Percentiles rank a stretch among this genome's conserved stretches.
Conservation (phyloP, 2,329 filamentous ascomycete genomes). For the Leptographium flavum region DNA sequence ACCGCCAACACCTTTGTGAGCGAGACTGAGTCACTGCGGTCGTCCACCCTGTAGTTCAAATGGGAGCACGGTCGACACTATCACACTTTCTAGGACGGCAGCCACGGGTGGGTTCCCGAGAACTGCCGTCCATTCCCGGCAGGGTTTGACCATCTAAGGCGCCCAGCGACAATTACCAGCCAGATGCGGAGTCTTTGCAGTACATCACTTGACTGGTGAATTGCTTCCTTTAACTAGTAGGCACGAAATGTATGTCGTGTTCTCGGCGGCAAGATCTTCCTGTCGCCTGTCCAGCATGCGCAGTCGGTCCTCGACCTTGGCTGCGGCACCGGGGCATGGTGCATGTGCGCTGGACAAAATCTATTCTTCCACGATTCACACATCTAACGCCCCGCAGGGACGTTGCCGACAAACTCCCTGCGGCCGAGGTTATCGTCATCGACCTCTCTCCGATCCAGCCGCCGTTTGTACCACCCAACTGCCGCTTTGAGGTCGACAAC, state of each 20-base stretch:
- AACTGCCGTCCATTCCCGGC: too few species aligned
- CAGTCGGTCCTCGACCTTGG: not conserved
- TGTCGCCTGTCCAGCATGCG: slow-evolving; percentile 18
- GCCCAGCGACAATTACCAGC: slow-evolving; percentile 1
- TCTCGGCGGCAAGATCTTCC: slow-evolving; percentile 23
- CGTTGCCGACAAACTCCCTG: slow-evolving; percentile 20
- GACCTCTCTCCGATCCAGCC: slow-evolving; percentile 37
- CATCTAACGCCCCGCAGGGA: too few species aligned
- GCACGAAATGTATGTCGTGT: slow-evolving; percentile 22
- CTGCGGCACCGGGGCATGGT: too few species aligned
- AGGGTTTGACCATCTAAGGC: too few species aligned
- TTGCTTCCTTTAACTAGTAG: not conserved
- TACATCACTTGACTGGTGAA: slow-evolving; percentile 13
- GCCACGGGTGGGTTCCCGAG: not conserved
- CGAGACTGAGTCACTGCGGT: slow-evolving; percentile 5
- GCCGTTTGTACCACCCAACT: slow-evolving; percentile 39
- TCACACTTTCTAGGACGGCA: slow-evolving; percentile 4
- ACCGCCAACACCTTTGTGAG: not conserved
- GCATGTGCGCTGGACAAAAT: too few species aligned
- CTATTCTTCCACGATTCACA: too few species aligned
- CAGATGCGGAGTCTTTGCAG: slow-evolving; percentile 31
- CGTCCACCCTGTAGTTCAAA: slow-evolving; percentile 5
- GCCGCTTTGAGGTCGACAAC: slow-evolving; percentile 50
- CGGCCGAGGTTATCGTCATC: slow-evolving; percentile 27
- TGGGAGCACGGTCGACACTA: slow-evolving; percentile 9